Evolutionary conservation across 805 yeast genomes (phyloP).

Genomic region (Lipomyces chichibuensis): DNA sequence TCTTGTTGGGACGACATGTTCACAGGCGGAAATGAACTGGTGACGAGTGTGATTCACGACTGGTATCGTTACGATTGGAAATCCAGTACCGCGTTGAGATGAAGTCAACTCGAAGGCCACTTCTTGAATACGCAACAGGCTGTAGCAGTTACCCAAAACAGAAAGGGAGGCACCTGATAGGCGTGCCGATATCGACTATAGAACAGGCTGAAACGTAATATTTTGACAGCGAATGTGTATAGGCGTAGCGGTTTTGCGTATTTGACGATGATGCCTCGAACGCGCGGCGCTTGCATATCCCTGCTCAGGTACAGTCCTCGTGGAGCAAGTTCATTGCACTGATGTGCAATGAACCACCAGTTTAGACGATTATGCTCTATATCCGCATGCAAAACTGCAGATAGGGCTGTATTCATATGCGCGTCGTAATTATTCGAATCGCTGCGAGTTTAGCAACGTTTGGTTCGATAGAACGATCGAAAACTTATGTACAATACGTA

Average conservation of each 20-base stretch:
- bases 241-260: background rate
- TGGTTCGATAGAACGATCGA: no score
- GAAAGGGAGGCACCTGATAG: background rate
- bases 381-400: background rate
- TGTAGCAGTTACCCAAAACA: background rate
- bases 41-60: background rate
- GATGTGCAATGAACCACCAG: no score
- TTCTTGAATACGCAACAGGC: background rate
- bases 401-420: background rate
- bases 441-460: no score
- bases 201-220: background rate
- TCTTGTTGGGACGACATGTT: conserved; percentile 17
- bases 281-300: background rate
- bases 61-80: background rate
- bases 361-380: background rate
- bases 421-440: background rate
- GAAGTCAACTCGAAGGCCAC: background rate
- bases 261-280: background rate
- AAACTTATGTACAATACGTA: no score
- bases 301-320: no score
- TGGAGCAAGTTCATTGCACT: no score
- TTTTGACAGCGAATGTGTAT: background rate
- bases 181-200: background rate
- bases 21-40: background rate
- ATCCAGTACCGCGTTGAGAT: background rate